Conservation (phyloP, 208 protist genomes). For the Naegleria lovaniensis region DNA sequence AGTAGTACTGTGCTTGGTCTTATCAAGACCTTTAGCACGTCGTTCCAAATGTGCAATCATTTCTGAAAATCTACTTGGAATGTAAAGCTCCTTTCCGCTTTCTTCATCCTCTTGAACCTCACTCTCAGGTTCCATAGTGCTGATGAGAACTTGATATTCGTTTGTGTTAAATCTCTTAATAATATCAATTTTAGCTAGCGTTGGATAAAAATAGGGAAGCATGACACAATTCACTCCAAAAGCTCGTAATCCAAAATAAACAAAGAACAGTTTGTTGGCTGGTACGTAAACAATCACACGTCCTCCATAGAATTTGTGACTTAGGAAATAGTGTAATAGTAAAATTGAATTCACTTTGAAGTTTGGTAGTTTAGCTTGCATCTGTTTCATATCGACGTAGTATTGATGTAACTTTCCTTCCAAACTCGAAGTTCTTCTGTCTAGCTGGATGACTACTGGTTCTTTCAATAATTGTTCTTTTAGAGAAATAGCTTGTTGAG, state of each 20-base stretch:
- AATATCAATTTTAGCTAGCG: background rate
- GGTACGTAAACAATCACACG: background rate
- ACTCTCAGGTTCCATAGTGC: background rate
- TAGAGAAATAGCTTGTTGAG: background rate
- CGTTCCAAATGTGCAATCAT: background rate
- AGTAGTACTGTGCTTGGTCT: background rate
- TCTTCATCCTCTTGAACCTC: background rate
- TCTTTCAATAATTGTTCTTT: background rate
- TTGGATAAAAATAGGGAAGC: background rate
- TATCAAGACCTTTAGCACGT: background rate
- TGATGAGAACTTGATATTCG: background rate
- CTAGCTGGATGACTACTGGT: background rate
- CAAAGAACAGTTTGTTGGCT: too few species aligned
- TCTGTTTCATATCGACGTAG: background rate
- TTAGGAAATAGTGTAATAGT: background rate
- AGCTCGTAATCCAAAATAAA: background rate
- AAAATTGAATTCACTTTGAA: background rate
- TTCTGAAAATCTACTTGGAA: background rate
- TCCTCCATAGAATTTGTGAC: constrained; percentile 12
- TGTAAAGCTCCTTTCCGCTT: background rate
- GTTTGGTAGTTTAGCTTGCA: background rate
- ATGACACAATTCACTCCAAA: constrained; percentile 4
- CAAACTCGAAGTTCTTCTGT: background rate
- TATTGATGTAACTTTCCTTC: constrained; percentile 9
- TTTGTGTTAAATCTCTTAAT: background rate